These are phyloP conservation scores for Salix arbutifolia DNA, from an alignment of 345 rosid species.

Conservation along the genomic window DNA sequence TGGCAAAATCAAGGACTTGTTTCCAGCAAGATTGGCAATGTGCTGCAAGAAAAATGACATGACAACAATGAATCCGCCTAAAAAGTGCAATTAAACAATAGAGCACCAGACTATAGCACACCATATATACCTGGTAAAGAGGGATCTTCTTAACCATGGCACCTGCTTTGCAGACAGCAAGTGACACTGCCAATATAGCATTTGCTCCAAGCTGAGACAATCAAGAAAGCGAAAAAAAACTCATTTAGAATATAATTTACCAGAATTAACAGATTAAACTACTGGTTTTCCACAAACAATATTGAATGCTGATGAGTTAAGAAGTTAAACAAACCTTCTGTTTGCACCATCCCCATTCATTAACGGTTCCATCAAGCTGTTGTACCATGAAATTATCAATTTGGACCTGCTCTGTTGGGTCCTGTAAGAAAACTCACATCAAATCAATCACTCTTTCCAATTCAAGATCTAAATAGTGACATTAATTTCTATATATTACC, in stretches of 20 bases:
- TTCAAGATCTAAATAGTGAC: background rate
- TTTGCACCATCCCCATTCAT: conserved; percentile 99
- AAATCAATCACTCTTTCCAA: background rate
- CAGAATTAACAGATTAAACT: background rate
- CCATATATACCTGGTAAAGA: conserved; percentile 60
- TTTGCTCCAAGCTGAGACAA: conserved; percentile 79
- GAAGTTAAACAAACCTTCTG: conserved; percentile 55
- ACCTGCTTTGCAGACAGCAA: conserved; percentile 91
- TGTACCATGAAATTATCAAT: conserved; percentile 93
- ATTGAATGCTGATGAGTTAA: background rate
- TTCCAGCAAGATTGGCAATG: conserved; percentile 95
- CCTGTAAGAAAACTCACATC: conserved; percentile 33
- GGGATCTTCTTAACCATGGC: conserved; percentile 61
- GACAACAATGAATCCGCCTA: background rate
- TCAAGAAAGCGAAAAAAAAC: background rate
- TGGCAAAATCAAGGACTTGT: conserved; percentile 77
- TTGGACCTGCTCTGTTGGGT: conserved; percentile 77
- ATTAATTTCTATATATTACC: conserved; percentile 30
- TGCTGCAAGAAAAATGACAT: conserved; percentile 41
- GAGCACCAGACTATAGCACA: background rate
- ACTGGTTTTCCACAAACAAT: background rate
- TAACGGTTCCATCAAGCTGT: conserved; percentile 88
- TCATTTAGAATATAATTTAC: background rate
- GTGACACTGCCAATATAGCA: conserved; percentile 91
- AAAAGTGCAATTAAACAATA: background rate